A percentile compares a stretch with the other conserved stretches of the same genome.
These are phyloP conservation scores for Tuber melanosporum DNA, from an alignment of 495 filamentous ascomycete species.

Conservation along the genomic window DNA sequence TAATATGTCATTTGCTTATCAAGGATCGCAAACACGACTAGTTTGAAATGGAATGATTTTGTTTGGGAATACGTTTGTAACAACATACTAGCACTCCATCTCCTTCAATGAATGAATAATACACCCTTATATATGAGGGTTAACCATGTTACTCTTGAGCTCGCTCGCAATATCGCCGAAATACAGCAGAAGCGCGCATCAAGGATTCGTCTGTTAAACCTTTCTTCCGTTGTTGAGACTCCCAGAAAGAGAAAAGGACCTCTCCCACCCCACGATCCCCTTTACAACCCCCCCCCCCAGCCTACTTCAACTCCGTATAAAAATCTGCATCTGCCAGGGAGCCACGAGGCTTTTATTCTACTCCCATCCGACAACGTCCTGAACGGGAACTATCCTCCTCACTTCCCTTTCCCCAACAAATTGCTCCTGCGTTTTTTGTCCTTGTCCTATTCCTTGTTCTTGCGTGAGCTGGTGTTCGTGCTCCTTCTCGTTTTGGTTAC, in stretches of 20 bases:
- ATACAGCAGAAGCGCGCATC: neutral
- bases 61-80: neutral
- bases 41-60: neutral
- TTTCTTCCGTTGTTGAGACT: neutral
- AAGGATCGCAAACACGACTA: neutral
- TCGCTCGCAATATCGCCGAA: neutral
- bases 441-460: neutral
- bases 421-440: neutral
- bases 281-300: neutral
- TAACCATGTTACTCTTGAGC: neutral
- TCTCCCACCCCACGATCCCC: neutral
- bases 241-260: neutral
- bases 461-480: neutral
- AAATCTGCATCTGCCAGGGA: neutral
- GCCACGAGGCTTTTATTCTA: neutral
- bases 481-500: neutral
- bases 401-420: neutral
- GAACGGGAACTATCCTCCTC: neutral
- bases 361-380: neutral
- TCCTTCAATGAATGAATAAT: neutral
- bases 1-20: neutral
- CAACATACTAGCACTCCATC: neutral
- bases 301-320: neutral
- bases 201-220: neutral
- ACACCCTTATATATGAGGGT: neutral